These are phyloP conservation scores for Paraconiothyrium brasiliense DNA, from an alignment of 2,329 filamentous ascomycete species.

Conservation along the genomic window DNA sequence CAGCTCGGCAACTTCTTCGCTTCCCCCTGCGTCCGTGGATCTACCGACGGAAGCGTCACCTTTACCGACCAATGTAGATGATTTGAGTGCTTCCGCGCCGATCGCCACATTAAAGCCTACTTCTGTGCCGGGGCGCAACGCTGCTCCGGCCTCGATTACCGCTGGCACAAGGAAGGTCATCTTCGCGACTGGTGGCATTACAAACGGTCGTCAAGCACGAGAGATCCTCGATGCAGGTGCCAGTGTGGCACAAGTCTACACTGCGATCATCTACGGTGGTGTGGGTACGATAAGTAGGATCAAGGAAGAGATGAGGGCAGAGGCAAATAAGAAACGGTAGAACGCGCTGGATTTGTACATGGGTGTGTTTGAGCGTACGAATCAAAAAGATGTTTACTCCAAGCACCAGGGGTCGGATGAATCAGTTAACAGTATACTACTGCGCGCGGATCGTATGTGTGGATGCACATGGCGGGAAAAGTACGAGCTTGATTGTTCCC, in stretches of 20 bases:
- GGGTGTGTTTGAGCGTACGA: background rate
- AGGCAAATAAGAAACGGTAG: conserved; percentile 33
- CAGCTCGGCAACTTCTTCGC: conserved; percentile 10
- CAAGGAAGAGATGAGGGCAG: conserved; percentile 60
- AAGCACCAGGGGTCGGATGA: background rate
- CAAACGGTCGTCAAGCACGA: conserved; percentile 83
- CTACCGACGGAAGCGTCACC: conserved; percentile 29
- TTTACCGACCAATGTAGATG: conserved; percentile 39
- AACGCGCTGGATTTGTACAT: no score
- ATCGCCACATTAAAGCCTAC: conserved; percentile 30
- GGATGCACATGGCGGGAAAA: no score
- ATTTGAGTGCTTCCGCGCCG: conserved; percentile 42
- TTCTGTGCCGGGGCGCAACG: conserved; percentile 17
- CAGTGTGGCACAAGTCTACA: conserved; percentile 91
- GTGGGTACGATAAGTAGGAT: conserved; percentile 67
- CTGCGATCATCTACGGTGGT: conserved; percentile 73
- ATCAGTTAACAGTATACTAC: no score
- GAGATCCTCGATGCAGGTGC: conserved; percentile 88
- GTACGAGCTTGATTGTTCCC: background rate
- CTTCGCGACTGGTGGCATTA: conserved; percentile 94
- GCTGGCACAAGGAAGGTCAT: conserved; percentile 72
- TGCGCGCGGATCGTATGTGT: no score
- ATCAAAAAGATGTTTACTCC: background rate
- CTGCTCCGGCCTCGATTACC: conserved; percentile 35
- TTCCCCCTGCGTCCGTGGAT: conserved; percentile 27